phyloP scores from a whole-genome alignment of 768 basidiomycete genomes.

The Serendipita sp. region DNA sequence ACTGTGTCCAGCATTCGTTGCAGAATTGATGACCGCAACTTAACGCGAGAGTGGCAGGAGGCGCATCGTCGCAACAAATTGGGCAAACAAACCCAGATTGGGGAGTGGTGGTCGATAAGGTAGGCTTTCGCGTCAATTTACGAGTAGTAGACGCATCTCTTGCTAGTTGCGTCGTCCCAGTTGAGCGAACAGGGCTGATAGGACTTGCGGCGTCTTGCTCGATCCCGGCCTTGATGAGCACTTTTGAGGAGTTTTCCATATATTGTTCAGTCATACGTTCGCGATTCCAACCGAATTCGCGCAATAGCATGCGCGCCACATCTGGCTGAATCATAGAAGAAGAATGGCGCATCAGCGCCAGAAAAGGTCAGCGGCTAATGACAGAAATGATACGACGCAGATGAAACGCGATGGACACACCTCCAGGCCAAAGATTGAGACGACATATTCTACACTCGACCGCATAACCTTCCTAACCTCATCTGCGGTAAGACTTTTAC shows the following conservation, averaged over 20 bases:
- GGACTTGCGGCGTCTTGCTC: constrained; percentile 14
- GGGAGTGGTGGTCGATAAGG: constrained; percentile 13
- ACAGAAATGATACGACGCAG: neutral
- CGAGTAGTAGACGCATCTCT: constrained; percentile 22
- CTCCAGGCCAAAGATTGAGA: constrained; percentile 75
- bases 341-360: constrained; percentile 5
- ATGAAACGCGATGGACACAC: constrained; percentile 34
- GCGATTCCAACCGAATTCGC: constrained; percentile 86
- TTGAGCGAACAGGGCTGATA: constrained; percentile 25
- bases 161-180: constrained; percentile 24
- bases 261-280: constrained; percentile 92
- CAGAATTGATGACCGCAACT: constrained; percentile 79
- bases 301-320: constrained; percentile 62
- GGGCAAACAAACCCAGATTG: constrained; percentile 50
- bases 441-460: constrained; percentile 70
- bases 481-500: constrained; percentile 52
- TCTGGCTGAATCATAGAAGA: constrained; percentile 29
- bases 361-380: neutral
- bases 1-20: constrained; percentile 68
- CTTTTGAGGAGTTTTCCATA: constrained; percentile 74
- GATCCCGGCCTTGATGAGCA: constrained; percentile 64
- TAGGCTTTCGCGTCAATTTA: constrained; percentile 17
- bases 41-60: constrained; percentile 45
- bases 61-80: constrained; percentile 77
- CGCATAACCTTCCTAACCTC: constrained; percentile 69